phyloP scores from a whole-genome alignment of 1,284 basidiomycete species.

The Puccinia horiana region DNA sequence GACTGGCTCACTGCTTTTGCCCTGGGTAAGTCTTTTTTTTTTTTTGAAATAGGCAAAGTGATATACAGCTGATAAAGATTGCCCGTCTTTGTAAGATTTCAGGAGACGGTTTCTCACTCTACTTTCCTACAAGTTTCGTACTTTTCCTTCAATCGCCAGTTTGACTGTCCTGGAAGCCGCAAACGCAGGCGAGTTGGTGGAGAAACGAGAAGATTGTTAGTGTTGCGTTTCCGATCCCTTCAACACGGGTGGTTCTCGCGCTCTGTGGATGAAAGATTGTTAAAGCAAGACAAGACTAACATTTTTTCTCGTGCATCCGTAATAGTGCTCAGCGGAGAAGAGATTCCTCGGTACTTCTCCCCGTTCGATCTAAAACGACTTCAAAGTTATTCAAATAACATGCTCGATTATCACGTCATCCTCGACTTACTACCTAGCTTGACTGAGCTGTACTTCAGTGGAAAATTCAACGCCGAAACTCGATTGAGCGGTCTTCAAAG shows the following conservation, averaged over 20 bases:
- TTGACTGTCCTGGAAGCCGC: constrained; percentile 85
- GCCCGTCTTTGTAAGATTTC: constrained; percentile 70
- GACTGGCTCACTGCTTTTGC: constrained; percentile 89
- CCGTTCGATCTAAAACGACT: constrained; percentile 96
- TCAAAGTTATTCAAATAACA: constrained; percentile 91
- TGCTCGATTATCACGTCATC: constrained; percentile 94
- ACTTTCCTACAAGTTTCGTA: constrained; percentile 90
- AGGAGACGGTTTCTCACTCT: constrained; percentile 83
- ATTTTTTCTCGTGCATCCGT: background rate
- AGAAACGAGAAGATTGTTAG: constrained; percentile 34
- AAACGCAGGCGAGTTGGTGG: constrained; percentile 64
- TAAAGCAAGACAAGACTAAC: background rate
- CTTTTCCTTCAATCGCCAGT: constrained; percentile 82
- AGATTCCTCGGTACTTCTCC: constrained; percentile 74
- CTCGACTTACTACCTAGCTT: constrained; percentile 84
- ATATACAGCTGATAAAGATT: background rate
- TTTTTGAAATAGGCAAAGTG: background rate
- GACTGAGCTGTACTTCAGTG: constrained; percentile 79
- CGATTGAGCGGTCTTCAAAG: constrained; percentile 80
- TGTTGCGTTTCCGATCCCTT: background rate
- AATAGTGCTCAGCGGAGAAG: constrained; percentile 61
- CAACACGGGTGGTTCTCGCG: background rate
- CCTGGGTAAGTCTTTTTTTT: constrained; percentile 66
- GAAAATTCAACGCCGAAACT: constrained; percentile 66
- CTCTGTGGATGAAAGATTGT: background rate